Conservation (phyloP, 2,329 filamentous ascomycete species). For the Exophiala alcalophila region DNA sequence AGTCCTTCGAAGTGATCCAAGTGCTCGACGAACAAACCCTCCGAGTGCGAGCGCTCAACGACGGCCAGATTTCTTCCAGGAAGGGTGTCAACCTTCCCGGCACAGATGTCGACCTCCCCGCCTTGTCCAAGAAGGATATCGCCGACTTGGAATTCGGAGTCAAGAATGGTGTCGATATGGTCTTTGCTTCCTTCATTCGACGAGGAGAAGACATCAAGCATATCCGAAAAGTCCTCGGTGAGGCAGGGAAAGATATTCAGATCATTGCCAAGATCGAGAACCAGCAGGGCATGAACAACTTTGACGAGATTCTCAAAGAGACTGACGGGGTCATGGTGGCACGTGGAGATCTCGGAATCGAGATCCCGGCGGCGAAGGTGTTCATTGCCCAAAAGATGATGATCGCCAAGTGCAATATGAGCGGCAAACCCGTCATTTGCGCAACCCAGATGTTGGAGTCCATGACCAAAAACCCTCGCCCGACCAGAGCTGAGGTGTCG, state of each 20-base stretch:
- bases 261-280: conserved; percentile 99
- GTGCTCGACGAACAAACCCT: conserved; percentile 87
- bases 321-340: conserved; percentile 99
- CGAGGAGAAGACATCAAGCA: conserved; percentile 87
- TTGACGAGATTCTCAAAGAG: conserved; percentile 90
- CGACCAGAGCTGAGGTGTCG: conserved; percentile 95
- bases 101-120: conserved; percentile 96
- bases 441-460: conserved; percentile 99
- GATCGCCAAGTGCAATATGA: conserved; percentile 99
- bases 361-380: conserved; percentile 97
- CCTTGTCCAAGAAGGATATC: conserved; percentile 98
- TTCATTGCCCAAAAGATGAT: conserved; percentile 99
- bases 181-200: conserved; percentile 98
- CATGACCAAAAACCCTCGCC: conserved; percentile 99
- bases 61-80: conserved; percentile 96
- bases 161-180: conserved; percentile 98
- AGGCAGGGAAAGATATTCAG: conserved; percentile 93
- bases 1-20: conserved; percentile 90
- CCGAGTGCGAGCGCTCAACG: conserved; percentile 85
- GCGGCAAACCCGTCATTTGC: conserved; percentile 97
- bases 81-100: conserved; percentile 99
- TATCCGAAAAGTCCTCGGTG: conserved; percentile 86
- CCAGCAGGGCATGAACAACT: conserved; percentile 99
- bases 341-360: conserved; percentile 96
- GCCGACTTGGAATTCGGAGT: conserved; percentile 90